Base-by-base conservation (phyloP, 768 basidiomycete species). In the Lentinula boryana region DNA sequence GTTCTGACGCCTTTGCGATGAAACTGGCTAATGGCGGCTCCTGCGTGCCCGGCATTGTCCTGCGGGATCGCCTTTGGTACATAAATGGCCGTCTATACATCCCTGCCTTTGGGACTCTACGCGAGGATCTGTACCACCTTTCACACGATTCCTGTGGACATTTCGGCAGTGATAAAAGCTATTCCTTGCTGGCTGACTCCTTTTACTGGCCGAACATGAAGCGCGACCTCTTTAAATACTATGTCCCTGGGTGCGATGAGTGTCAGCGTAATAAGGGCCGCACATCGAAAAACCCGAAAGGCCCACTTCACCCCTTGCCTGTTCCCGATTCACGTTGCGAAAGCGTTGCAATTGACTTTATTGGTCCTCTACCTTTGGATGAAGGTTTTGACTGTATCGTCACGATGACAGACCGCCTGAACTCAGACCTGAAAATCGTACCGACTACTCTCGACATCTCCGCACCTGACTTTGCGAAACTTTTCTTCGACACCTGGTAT, bases 181-280 rank as follows among this genome's bases (percentile, higher is more conserved):
- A 67, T 44, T 54, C 55, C 1, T 9, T 54, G 5, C 48, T 72
- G 2, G 8, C 46, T 0, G 15, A 56, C 0, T 61, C 65, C 5
- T 67, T 56, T 38, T 69, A 66, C 38, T 50, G 67, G 64, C 46
- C 62, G 63, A 60, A 68, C 58, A 70, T 70, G 70, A 62, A 68
- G 0, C 31, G 40, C 0, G 68, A 69, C 18, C 60, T 72, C 0
- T 65, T 65, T 21, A 21, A 54, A 0, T 21, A 64, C n/a, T 74
- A 74, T 54, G 61, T 75, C 3, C 65, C 64, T 0, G 55, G 54
- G 15, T 66, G 67, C 40, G 32, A 53, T 0, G 60, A 65, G 0
- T 77, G 75, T 44, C 67, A 71, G 46, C 56, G 66, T 0, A 69
- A 74, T 63, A 76, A 77, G 56, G 53, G 62, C 0, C 52, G 33